Percentiles rank a stretch among this genome's conserved stretches.
phyloP scores from a whole-genome alignment of 208 protist species.

The Acanthamoeba polyphaga region DNA sequence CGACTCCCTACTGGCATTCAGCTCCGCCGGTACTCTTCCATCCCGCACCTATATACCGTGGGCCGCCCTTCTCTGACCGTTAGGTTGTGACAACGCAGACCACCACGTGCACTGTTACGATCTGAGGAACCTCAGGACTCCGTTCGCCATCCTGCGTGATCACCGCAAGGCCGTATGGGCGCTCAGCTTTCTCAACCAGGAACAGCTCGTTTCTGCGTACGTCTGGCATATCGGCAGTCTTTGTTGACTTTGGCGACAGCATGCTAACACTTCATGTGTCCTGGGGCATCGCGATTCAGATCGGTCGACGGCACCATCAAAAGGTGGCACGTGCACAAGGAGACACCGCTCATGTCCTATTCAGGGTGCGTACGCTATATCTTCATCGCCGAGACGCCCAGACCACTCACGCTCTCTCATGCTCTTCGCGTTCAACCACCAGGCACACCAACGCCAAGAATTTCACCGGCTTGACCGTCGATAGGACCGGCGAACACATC shows the following conservation, averaged over 20 bases:
- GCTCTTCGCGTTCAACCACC: neutral
- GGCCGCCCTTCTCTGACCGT: neutral
- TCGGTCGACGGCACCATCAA: slow-evolving; percentile 20
- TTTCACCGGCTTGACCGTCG: neutral
- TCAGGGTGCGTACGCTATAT: neutral
- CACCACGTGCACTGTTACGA: slow-evolving; percentile 38
- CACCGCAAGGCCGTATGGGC: slow-evolving; percentile 15
- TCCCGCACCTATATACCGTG: neutral
- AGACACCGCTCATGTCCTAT: neutral
- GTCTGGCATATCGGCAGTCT: neutral
- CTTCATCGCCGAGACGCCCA: neutral
- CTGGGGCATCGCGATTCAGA: neutral
- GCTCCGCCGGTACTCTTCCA: neutral
- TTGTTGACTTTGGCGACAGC: neutral
- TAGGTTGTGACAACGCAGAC: neutral
- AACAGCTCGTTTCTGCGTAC: slow-evolving; percentile 19
- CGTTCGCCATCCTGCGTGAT: neutral
- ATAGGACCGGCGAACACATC: neutral
- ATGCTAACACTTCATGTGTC: neutral
- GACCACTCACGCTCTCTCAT: neutral
- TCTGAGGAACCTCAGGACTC: neutral
- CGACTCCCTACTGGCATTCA: slow-evolving; percentile 9
- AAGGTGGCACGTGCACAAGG: slow-evolving; percentile 10
- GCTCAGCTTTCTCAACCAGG: slow-evolving; percentile 15
- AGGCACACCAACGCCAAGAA: slow-evolving; percentile 21